A percentile compares a stretch with the other conserved stretches of the same genome.
Evolutionary conservation across 208 protist genomes (phyloP).

Genomic region (Acanthamoeba culbertsoni): DNA sequence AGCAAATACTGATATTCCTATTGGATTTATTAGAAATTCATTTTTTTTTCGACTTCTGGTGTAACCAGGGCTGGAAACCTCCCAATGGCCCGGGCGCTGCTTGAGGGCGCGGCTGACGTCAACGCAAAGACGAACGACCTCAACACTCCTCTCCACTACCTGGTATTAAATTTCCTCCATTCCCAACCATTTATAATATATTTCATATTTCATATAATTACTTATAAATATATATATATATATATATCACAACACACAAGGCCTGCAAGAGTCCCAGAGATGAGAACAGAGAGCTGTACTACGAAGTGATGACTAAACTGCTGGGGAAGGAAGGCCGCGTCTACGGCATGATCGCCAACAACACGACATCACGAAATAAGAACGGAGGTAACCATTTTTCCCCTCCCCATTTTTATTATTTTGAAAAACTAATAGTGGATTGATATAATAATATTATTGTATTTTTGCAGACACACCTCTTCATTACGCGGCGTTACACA

Average conservation of each 20-base stretch:
- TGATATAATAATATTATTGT: no score
- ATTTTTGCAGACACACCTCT: not conserved
- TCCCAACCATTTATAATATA: not conserved
- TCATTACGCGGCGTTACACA: not conserved
- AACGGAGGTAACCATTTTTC: slow-evolving; percentile 33
- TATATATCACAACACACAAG: not conserved
- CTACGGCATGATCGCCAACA: not conserved
- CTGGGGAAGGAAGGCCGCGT: not conserved
- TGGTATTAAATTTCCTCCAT: not conserved
- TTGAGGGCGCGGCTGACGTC: not conserved
- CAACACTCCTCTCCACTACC: slow-evolving; percentile 6
- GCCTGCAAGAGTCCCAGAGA: not conserved
- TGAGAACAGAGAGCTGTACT: not conserved
- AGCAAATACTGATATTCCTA: no score
- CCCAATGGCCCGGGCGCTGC: not conserved
- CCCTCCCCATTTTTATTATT: no score
- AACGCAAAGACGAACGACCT: slow-evolving; percentile 6
- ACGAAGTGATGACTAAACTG: not conserved
- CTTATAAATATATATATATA: not conserved
- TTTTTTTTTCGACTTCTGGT: not conserved
- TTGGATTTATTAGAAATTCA: no score
- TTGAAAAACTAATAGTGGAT: no score
- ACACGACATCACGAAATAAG: not conserved
- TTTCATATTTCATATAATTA: no score
- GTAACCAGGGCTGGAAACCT: not conserved